These are phyloP conservation scores for Pseudonitzschia pungens DNA, from an alignment of 108 stramenopile species.

Conservation along the genomic window DNA sequence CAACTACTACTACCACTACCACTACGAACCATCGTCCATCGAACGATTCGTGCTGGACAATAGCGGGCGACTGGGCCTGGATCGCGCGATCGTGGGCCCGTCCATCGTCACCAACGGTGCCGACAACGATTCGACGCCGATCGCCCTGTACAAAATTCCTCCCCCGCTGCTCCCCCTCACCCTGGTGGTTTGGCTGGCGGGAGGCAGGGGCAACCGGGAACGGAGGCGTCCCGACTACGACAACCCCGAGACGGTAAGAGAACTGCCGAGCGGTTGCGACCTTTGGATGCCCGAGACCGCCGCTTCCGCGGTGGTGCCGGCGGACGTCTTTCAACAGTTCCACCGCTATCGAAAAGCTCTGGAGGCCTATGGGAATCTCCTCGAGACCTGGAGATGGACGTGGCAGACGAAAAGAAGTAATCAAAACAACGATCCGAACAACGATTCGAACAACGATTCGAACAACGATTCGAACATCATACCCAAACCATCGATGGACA, in stretches of 20 bases:
- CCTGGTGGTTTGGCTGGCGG: neutral
- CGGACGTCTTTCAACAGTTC: neutral
- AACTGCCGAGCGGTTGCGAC: constrained; percentile 7
- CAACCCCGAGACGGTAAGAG: neutral
- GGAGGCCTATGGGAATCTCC: neutral
- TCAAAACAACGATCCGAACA: neutral
- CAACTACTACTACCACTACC: no score
- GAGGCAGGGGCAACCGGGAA: neutral
- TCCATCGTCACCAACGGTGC: no score
- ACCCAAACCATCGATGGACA: neutral
- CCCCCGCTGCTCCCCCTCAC: no score
- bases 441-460: neutral
- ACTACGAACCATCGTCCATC: no score
- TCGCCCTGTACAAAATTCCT: no score
- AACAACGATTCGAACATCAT: neutral
- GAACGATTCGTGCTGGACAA: no score
- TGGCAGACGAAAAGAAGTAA: neutral
- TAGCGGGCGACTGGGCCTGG: no score
- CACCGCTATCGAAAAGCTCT: neutral
- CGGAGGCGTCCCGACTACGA: neutral
- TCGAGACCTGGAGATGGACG: neutral
- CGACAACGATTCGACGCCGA: no score
- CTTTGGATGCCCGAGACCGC: neutral
- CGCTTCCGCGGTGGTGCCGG: neutral
- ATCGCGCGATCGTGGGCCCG: no score